phyloP scores from a whole-genome alignment of 495 filamentous ascomycete genomes.

The Neurospora tetraspora region DNA sequence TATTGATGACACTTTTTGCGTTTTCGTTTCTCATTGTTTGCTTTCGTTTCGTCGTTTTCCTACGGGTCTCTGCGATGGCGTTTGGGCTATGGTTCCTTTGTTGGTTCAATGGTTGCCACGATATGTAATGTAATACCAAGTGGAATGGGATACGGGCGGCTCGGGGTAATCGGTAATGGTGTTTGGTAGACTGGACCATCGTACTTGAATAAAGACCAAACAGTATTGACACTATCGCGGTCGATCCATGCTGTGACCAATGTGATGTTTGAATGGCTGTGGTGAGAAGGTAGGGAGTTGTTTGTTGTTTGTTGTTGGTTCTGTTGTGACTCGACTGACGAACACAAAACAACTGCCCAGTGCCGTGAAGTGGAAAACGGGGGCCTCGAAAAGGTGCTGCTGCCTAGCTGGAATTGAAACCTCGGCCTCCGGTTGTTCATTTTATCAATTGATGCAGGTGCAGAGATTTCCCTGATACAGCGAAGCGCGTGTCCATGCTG shows the following conservation, averaged over 20 bases:
- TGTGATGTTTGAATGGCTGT: background rate
- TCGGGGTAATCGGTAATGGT: background rate
- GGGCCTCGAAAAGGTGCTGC: background rate
- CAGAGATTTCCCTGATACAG: background rate
- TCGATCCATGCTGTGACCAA: background rate
- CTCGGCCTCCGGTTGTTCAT: background rate
- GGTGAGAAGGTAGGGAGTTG: background rate
- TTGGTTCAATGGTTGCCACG: background rate
- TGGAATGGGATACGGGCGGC: background rate
- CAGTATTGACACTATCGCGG: background rate
- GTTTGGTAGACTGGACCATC: background rate
- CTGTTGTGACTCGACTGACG: background rate
- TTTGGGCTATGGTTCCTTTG: background rate
- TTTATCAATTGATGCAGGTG: background rate
- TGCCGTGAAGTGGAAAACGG: background rate
- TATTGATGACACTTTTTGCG: background rate
- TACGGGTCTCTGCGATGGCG: background rate
- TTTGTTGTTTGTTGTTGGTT: background rate
- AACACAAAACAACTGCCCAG: background rate
- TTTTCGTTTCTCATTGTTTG: background rate
- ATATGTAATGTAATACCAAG: background rate
- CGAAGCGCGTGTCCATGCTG: background rate
- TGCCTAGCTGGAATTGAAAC: background rate
- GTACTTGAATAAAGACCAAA: background rate
- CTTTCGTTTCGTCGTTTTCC: background rate